Conservation (phyloP, 805 yeast genomes). For the Wickerhamomyces hampshirensis region DNA sequence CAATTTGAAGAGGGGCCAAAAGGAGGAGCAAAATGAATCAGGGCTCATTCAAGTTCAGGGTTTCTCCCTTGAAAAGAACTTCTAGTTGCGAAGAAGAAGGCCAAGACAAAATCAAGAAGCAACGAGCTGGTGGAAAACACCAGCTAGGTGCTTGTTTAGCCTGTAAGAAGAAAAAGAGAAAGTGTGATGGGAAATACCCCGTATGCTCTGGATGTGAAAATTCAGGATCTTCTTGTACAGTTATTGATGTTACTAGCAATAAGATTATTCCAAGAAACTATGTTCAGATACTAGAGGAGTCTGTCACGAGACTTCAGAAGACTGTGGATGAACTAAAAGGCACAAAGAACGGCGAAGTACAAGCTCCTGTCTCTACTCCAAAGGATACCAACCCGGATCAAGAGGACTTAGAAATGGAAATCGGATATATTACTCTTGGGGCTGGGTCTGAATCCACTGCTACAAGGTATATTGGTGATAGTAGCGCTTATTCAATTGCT, state of each 20-base stretch:
- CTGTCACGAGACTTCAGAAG: conserved; percentile 14
- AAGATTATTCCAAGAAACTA: conserved; percentile 44
- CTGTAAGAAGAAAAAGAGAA: conserved; percentile 43
- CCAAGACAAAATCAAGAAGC: neutral
- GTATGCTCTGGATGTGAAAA: conserved; percentile 38
- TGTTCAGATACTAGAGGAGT: conserved; percentile 37
- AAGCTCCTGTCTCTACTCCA: too few species aligned
- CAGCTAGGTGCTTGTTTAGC: conserved; percentile 46
- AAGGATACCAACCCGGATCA: too few species aligned
- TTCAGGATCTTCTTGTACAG: conserved; percentile 39
- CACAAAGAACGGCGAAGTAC: too few species aligned
- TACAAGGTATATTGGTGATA: conserved; percentile 28
- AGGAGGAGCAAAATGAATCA: neutral
- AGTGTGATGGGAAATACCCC: conserved; percentile 50
- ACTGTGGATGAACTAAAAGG: too few species aligned
- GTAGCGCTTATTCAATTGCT: conserved; percentile 30
- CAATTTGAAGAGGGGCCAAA: conserved; percentile 1
- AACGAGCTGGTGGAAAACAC: conserved; percentile 22
- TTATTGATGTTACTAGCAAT: conserved; percentile 43
- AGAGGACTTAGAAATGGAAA: conserved; percentile 24
- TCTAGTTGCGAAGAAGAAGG: too few species aligned
- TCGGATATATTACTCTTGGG: conserved; percentile 27
- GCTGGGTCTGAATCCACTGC: conserved; percentile 26
- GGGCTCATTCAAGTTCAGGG: conserved; percentile 9
- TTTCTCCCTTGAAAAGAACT: too few species aligned